Evolutionary conservation across 495 filamentous ascomycete species (phyloP).

Genomic region (Penicillium desertorum): DNA sequence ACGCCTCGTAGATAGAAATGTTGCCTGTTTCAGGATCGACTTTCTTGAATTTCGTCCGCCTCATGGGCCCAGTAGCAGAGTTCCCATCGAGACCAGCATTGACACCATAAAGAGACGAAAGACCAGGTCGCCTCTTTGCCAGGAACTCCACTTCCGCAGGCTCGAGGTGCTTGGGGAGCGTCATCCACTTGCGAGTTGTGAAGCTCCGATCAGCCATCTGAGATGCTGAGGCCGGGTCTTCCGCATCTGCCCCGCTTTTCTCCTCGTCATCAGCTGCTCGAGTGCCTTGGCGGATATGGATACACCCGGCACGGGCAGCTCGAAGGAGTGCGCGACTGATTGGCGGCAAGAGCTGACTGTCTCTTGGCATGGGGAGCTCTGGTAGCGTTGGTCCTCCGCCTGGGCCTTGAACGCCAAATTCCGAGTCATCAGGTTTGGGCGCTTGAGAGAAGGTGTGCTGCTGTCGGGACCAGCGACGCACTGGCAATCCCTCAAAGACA

Average conservation of each 20-base stretch:
- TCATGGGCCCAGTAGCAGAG: constrained; percentile 51
- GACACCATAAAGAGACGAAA: constrained; percentile 54
- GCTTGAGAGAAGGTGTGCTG: constrained; percentile 68
- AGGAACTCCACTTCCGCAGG: constrained; percentile 74
- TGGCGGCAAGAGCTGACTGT: constrained; percentile 74
- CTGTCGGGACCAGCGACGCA: constrained; percentile 84
- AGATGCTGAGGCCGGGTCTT: constrained; percentile 34
- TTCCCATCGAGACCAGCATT: constrained; percentile 46
- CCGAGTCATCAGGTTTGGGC: constrained; percentile 52
- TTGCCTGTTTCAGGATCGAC: constrained; percentile 72
- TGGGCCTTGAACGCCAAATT: constrained; percentile 54
- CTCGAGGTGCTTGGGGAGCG: constrained; percentile 74
- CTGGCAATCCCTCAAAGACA: constrained; percentile 90
- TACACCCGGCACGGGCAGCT: constrained; percentile 70
- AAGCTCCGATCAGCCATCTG: constrained; percentile 56
- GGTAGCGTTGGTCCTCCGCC: constrained; percentile 49
- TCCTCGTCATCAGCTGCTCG: constrained; percentile 50
- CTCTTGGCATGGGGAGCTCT: constrained; percentile 77
- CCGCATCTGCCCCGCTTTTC: constrained; percentile 49
- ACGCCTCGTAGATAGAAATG: constrained; percentile 75
- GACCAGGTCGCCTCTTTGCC: constrained; percentile 81
- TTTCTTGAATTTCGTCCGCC: constrained; percentile 74
- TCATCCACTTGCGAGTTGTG: constrained; percentile 73
- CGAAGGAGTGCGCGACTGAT: constrained; percentile 83
- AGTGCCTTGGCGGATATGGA: constrained; percentile 54